These are phyloP conservation scores for Gillenia trifoliata DNA, from an alignment of 306 rosid genomes.

Conservation along the genomic window DNA sequence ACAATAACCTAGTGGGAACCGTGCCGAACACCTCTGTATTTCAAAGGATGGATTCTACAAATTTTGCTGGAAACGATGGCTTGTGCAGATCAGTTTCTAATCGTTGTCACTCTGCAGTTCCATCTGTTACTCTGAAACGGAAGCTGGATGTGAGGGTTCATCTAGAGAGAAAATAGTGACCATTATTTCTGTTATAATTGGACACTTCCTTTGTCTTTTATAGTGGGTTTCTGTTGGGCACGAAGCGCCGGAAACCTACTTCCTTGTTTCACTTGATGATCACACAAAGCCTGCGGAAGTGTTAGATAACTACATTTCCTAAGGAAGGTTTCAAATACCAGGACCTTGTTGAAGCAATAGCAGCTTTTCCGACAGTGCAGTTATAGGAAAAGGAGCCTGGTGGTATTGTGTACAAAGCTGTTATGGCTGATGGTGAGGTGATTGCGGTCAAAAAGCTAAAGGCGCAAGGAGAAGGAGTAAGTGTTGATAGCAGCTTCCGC, in stretches of 20 bases:
- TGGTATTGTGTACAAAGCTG: conserved; percentile 85
- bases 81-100: conserved; percentile 57
- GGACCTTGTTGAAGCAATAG: conserved; percentile 82
- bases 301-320: conserved; percentile 60
- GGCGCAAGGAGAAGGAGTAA: conserved; percentile 66
- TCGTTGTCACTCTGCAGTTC: conserved; percentile 37
- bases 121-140: conserved; percentile 32
- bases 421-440: conserved; percentile 54
- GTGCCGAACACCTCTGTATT: conserved; percentile 68
- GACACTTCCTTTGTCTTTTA: conserved; percentile 51
- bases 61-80: conserved; percentile 65
- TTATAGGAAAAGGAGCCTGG: conserved; percentile 85
- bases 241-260: conserved; percentile 36
- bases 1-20: conserved; percentile 65
- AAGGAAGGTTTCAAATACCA: conserved; percentile 76
- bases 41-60: conserved; percentile 64
- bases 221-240: conserved; percentile 43
- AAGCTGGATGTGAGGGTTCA: conserved; percentile 43
- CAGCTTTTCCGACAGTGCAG: conserved; percentile 49
- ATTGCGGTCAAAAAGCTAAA: conserved; percentile 80
- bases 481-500: conserved; percentile 62
- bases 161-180: conserved; percentile 50
- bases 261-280: conserved; percentile 45
- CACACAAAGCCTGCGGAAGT: conserved; percentile 34
- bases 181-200: conserved; percentile 45